phyloP scores from a whole-genome alignment of 495 filamentous ascomycete species.

The Trichoderma parareesei region DNA sequence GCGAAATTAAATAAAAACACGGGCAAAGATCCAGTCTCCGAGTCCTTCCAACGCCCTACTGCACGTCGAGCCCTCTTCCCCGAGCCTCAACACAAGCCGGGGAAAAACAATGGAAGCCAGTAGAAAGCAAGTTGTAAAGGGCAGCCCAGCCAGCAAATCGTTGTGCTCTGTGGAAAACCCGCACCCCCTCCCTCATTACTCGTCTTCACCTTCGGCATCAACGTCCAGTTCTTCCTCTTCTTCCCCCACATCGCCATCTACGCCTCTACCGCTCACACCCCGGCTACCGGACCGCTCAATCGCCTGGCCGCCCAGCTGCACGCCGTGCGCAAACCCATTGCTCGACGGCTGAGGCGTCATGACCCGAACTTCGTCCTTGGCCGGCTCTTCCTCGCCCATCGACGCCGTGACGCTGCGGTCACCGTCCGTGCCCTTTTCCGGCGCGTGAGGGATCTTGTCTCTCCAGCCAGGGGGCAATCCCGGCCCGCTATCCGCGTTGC shows the following conservation, averaged over 20 bases:
- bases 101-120: not conserved
- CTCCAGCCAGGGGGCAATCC: conserved; percentile 44
- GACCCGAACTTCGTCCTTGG: conserved; percentile 21
- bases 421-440: conserved; percentile 22
- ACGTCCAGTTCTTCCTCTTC: conserved; percentile 19
- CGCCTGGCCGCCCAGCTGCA: not conserved
- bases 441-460: conserved; percentile 23
- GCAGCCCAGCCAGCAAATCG: not conserved
- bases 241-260: conserved; percentile 20
- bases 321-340: not conserved
- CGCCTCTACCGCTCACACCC: conserved; percentile 18
- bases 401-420: conserved; percentile 26
- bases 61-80: not conserved
- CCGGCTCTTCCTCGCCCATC: conserved; percentile 24
- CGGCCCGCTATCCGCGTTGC: conserved; percentile 47
- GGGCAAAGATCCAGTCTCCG: not conserved
- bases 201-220: conserved; percentile 23
- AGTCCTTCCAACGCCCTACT: not conserved
- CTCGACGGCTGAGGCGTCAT: conserved; percentile 12
- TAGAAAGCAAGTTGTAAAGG: not conserved
- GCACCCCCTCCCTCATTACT: conserved; percentile 10
- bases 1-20: not conserved
- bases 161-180: not conserved
- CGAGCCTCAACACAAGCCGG: no score
- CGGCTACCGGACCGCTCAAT: not conserved